These are phyloP conservation scores for Xylaria sp. DNA, from an alignment of 2,329 filamentous ascomycete species.

Conservation along the genomic window DNA sequence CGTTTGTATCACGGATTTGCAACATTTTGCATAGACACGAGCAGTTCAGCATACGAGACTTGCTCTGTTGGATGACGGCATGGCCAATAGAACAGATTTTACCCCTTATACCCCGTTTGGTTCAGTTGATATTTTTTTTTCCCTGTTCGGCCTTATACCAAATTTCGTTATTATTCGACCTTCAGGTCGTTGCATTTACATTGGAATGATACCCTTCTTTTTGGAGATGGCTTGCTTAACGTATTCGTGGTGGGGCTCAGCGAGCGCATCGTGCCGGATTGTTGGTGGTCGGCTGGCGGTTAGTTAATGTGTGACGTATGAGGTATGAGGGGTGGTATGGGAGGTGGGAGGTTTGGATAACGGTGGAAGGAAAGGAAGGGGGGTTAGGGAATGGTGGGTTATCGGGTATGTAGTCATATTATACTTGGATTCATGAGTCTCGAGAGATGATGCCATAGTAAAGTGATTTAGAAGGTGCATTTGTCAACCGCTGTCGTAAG, in stretches of 20 bases:
- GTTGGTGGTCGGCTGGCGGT: background rate
- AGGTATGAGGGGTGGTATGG: no score
- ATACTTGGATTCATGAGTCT: background rate
- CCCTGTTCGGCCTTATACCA: background rate
- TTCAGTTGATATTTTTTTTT: no score
- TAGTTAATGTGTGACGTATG: background rate
- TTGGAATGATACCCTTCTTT: constrained; percentile 43
- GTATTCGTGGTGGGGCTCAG: constrained; percentile 5
- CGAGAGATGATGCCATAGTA: background rate
- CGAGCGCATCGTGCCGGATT: constrained; percentile 5
- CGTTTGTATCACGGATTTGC: background rate
- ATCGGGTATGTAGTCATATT: background rate
- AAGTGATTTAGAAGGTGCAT: background rate
- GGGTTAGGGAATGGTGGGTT: background rate
- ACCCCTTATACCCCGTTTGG: background rate
- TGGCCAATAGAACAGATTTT: constrained; percentile 6
- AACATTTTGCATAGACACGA: constrained; percentile 20
- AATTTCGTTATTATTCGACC: constrained; percentile 18
- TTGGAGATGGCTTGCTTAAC: constrained; percentile 22
- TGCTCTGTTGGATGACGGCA: constrained; percentile 21
- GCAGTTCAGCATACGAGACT: constrained; percentile 21
- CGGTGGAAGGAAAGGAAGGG: background rate
- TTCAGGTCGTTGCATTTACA: constrained; percentile 39
- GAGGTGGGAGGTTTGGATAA: background rate
- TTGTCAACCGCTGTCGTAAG: background rate